Percentiles rank a stretch among this genome's conserved stretches.
These are phyloP conservation scores for Trametes cingulata DNA, from an alignment of 768 basidiomycete genomes.

Conservation along the genomic window DNA sequence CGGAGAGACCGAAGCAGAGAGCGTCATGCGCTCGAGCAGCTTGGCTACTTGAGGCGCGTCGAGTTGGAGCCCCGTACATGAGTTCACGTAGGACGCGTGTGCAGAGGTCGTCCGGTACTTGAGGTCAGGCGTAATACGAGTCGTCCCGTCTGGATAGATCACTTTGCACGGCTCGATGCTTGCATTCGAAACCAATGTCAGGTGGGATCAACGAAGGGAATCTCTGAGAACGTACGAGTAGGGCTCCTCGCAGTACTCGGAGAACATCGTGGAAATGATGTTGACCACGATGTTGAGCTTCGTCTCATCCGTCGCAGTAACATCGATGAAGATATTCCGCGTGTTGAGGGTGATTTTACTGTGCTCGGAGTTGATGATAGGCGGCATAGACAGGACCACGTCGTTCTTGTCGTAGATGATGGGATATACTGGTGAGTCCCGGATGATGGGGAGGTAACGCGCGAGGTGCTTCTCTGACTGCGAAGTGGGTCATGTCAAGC, in stretches of 20 bases:
- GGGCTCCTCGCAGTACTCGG: slow-evolving; percentile 90
- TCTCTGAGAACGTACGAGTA: slow-evolving; percentile 67
- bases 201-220: no score
- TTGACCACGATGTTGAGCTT: slow-evolving; percentile 96
- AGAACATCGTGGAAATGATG: slow-evolving; percentile 96
- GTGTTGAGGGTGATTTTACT: slow-evolving; percentile 97
- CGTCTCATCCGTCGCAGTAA: slow-evolving; percentile 95
- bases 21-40: slow-evolving; percentile 85
- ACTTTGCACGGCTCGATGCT: slow-evolving; percentile 95
- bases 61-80: slow-evolving; percentile 86
- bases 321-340: slow-evolving; percentile 92
- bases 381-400: slow-evolving; percentile 93
- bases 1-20: slow-evolving; percentile 54
- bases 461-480: slow-evolving; percentile 92
- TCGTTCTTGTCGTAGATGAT: slow-evolving; percentile 93
- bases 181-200: slow-evolving; percentile 2
- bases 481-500: not conserved
- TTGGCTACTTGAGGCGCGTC: slow-evolving; percentile 61
- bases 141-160: slow-evolving; percentile 73
- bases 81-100: slow-evolving; percentile 91
- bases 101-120: slow-evolving; percentile 70
- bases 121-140: slow-evolving; percentile 79
- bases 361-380: slow-evolving; percentile 96
- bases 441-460: slow-evolving; percentile 88
- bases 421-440: slow-evolving; percentile 94